Evolutionary conservation across 495 filamentous ascomycete genomes (phyloP).

Genomic region (Copromyces sp.): DNA sequence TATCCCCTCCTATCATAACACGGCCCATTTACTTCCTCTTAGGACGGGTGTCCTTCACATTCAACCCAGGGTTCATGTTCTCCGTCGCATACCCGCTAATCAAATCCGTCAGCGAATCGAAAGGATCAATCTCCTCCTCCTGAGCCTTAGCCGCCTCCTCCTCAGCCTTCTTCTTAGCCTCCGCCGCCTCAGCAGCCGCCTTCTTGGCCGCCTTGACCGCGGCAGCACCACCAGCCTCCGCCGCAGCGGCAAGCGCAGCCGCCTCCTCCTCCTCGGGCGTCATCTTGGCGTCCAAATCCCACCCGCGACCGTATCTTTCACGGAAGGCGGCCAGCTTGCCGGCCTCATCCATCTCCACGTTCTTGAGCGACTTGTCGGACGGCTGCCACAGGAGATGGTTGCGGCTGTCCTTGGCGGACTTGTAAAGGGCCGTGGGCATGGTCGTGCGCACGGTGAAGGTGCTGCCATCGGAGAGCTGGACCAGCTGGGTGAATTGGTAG

Average conservation of each 20-base stretch:
- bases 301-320: constrained; percentile 69
- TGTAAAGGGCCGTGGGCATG: constrained; percentile 67
- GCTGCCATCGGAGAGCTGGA: constrained; percentile 86
- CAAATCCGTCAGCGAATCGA: constrained; percentile 57
- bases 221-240: constrained; percentile 12
- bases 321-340: constrained; percentile 81
- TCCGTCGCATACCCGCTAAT: constrained; percentile 52
- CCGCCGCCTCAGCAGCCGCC: constrained; percentile 13
- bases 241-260: constrained; percentile 10
- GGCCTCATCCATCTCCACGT: constrained; percentile 92
- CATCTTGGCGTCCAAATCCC: constrained; percentile 41
- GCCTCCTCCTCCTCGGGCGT: constrained; percentile 6
- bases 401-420: constrained; percentile 68
- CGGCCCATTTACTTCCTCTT: constrained; percentile 17
- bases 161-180: constrained; percentile 12
- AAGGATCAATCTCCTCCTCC: constrained; percentile 13
- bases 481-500: constrained; percentile 92
- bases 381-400: constrained; percentile 92
- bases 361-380: constrained; percentile 59
- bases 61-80: constrained; percentile 14
- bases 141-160: constrained; percentile 12
- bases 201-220: constrained; percentile 6
- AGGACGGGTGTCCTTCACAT: constrained; percentile 15
- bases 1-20: neutral
- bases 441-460: constrained; percentile 85